Base-by-base conservation (phyloP, 139 green algal genomes). In the Coelastrella sp. region DNA sequence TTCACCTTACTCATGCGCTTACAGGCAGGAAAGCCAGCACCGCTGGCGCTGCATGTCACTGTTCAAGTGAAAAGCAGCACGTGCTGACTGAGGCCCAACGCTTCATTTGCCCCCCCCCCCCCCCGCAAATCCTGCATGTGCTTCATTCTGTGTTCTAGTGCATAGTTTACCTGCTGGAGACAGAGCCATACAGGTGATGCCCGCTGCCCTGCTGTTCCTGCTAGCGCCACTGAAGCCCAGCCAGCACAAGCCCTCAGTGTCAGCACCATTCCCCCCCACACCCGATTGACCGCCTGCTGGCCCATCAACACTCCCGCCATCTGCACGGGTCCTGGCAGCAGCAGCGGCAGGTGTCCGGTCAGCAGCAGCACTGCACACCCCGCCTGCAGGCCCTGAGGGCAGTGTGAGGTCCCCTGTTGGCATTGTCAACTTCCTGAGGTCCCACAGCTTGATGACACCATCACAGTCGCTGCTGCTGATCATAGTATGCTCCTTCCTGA, bases 361-460 rank as follows among this genome's bases (percentile, higher is more conserved):
- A 49, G 35, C 35, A 49, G 35, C 35, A 20, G n/a, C 60, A 57
- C 61, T 25, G 25, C 80, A 49, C 7, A 15, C 49, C 59, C 82
- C 61, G 12, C 17, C 24, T 60, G 73, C 85, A 83, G 59, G 65
- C 22, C 20, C 73, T 78, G 73, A 57, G 59, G 84, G 68, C 80
- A 86, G 61, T 49, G 82, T 78, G 63, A 87, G 59, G 49, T 81
- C 84, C 11, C 68, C 84, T 15, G 73, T 90, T 11, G 85, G 74
- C 7, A 6, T 10, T 24, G 25, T 72, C 61, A 94, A 78, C 35
- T 57, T 59, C 0, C 95, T 89, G 88, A 97, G 70, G 89, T 98
- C 95, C 96, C 96, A 97, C 7, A 96, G 86, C 91, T 95, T 96
- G 5, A 98, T 92, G 8, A 93, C 72, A 25, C 95, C 95, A 90